Conservation (phyloP, 192 early-diverging fungal species). For the Umbelopsis ramanniana region DNA sequence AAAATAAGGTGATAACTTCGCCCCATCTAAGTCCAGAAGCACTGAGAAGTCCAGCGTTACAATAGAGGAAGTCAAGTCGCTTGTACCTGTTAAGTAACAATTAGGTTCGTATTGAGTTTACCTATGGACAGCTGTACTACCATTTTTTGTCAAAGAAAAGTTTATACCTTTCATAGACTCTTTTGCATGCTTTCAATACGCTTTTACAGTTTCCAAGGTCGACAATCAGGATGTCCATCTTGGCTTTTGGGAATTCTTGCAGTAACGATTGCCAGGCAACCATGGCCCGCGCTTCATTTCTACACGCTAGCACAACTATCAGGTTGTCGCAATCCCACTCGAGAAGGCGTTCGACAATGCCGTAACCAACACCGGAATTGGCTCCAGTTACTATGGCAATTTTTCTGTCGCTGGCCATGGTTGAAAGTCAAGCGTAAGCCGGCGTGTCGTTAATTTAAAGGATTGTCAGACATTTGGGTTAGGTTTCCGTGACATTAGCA, state of each 20-base stretch:
- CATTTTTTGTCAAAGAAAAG: neutral
- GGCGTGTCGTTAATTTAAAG: neutral
- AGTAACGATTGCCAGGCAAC: slow-evolving; percentile 43
- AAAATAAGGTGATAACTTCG: slow-evolving; percentile 29
- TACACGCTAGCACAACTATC: slow-evolving; percentile 55
- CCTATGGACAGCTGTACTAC: neutral
- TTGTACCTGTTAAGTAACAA: slow-evolving; percentile 35
- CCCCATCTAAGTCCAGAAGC: slow-evolving; percentile 46
- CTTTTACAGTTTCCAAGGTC: slow-evolving; percentile 46
- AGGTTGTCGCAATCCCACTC: slow-evolving; percentile 29
- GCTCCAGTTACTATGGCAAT: slow-evolving; percentile 56
- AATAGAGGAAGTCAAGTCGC: slow-evolving; percentile 52
- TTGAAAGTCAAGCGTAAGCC: neutral
- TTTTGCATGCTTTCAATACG: slow-evolving; percentile 43
- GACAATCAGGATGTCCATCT: slow-evolving; percentile 50
- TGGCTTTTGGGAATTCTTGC: slow-evolving; percentile 37
- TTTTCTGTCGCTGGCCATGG: slow-evolving; percentile 23
- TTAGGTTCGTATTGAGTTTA: neutral
- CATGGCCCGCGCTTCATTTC: slow-evolving; percentile 48
- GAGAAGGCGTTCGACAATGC: slow-evolving; percentile 53
- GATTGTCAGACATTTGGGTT: too few species aligned
- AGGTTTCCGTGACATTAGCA: too few species aligned
- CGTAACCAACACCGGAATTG: slow-evolving; percentile 59
- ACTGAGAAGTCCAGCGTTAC: slow-evolving; percentile 59
- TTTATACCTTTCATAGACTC: slow-evolving; percentile 42